Conservation (phyloP, 2,329 filamentous ascomycete genomes). For the Verticillium nubilum region DNA sequence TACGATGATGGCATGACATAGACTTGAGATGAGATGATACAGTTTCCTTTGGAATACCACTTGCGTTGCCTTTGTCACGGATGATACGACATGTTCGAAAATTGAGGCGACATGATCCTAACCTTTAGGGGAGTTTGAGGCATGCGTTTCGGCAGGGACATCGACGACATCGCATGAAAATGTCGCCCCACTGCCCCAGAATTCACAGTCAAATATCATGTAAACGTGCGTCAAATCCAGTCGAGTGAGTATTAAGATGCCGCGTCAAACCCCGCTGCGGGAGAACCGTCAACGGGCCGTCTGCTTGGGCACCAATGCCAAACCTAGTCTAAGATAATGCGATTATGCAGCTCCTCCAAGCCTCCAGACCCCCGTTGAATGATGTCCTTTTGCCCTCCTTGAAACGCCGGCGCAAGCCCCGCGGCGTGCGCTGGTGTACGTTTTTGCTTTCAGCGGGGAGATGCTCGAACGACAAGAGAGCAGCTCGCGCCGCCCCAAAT, state of each 20-base stretch:
- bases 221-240: background rate
- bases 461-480: background rate
- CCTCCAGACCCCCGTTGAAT: background rate
- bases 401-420: background rate
- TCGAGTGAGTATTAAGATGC: background rate
- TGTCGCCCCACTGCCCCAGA: background rate
- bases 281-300: background rate
- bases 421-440: background rate
- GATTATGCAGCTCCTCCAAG: background rate
- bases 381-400: background rate
- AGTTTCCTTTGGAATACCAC: background rate
- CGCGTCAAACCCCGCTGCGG: background rate
- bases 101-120: background rate
- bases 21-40: background rate
- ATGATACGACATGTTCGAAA: background rate
- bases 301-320: background rate
- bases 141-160: background rate
- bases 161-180: background rate
- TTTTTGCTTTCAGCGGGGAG: background rate
- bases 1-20: background rate
- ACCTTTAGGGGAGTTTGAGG: background rate
- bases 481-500: background rate
- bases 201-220: background rate
- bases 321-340: slow-evolving; percentile 1
- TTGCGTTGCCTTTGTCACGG: background rate